phyloP scores from a whole-genome alignment of 169 alveolate species.

The Theileria sp. region DNA sequence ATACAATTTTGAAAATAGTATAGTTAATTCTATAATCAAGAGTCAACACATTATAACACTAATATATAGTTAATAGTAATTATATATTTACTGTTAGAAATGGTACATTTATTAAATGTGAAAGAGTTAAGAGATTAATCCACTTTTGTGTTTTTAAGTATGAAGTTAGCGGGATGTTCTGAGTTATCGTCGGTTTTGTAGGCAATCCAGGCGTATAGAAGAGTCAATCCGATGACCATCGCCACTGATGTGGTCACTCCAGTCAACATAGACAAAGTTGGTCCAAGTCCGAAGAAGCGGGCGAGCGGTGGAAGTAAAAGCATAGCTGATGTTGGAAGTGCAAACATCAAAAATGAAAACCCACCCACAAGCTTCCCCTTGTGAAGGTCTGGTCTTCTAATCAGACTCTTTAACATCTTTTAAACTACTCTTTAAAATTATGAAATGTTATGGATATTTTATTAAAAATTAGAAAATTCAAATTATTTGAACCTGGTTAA shows the following conservation, averaged over 20 bases:
- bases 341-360: slow-evolving; percentile 41
- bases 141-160: slow-evolving; percentile 39
- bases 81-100: background rate
- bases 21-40: background rate
- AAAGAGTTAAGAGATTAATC: slow-evolving; percentile 13
- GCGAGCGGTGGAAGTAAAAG: slow-evolving; percentile 33
- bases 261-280: slow-evolving; percentile 21
- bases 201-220: slow-evolving; percentile 48
- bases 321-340: slow-evolving; percentile 49
- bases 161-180: slow-evolving; percentile 41
- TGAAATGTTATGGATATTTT: background rate
- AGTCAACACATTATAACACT: background rate
- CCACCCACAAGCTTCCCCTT: slow-evolving; percentile 41
- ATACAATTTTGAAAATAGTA: too few relatives aligned
- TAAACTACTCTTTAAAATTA: background rate
- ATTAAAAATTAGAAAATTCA: background rate
- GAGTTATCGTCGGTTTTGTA: slow-evolving; percentile 40
- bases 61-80: background rate
- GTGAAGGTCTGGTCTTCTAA: slow-evolving; percentile 37
- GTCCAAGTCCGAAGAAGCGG: slow-evolving; percentile 21
- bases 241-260: slow-evolving; percentile 37
- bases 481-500: background rate
- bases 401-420: slow-evolving; percentile 4
- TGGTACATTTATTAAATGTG: background rate
- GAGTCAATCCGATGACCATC: slow-evolving; percentile 47